A percentile compares a stretch with the other conserved stretches of the same genome.
Evolutionary conservation across 106 monocot species (phyloP).

Genomic region (Chionographis japonica): DNA sequence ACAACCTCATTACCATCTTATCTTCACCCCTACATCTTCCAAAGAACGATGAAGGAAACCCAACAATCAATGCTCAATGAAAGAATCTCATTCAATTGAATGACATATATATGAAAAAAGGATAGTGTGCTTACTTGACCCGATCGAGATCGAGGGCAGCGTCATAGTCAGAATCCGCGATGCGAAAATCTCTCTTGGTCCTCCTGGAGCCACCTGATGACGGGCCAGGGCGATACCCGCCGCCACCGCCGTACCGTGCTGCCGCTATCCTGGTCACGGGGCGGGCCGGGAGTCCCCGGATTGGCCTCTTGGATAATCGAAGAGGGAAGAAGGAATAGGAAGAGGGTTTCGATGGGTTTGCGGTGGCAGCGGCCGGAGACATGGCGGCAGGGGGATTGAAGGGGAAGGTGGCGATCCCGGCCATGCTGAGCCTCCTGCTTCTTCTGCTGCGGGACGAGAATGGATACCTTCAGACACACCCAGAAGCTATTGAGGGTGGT

Average conservation of each 20-base stretch:
- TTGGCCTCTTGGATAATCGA: background rate
- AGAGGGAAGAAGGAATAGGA: conserved; percentile 1
- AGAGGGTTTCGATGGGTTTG: conserved; percentile 8
- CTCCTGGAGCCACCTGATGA: conserved; percentile 13
- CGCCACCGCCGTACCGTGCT: conserved; percentile 25
- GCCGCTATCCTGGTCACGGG: conserved; percentile 9
- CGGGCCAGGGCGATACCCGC: conserved; percentile 1
- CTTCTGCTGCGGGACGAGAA: background rate
- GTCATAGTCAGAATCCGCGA: conserved; percentile 35
- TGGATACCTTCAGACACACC: too few relatives aligned
- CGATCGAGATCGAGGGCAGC: conserved; percentile 54
- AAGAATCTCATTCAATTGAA: too few relatives aligned
- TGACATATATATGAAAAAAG: too few relatives aligned
- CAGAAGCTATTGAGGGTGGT: too few relatives aligned
- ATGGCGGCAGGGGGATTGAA: conserved; percentile 9
- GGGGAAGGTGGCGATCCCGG: conserved; percentile 26
- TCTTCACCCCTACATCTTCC: too few relatives aligned
- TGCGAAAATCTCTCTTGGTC: conserved; percentile 6
- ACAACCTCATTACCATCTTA: too few relatives aligned
- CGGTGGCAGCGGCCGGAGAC: background rate
- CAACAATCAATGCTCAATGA: too few relatives aligned
- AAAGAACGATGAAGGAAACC: too few relatives aligned
- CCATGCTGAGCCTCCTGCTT: conserved; percentile 22
- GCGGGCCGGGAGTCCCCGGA: background rate
- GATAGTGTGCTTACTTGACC: conserved; percentile 25